A percentile compares a stretch with the other conserved stretches of the same genome.
These are phyloP conservation scores for Flammula alnicola DNA, from an alignment of 1,284 basidiomycete genomes.

Conservation along the genomic window DNA sequence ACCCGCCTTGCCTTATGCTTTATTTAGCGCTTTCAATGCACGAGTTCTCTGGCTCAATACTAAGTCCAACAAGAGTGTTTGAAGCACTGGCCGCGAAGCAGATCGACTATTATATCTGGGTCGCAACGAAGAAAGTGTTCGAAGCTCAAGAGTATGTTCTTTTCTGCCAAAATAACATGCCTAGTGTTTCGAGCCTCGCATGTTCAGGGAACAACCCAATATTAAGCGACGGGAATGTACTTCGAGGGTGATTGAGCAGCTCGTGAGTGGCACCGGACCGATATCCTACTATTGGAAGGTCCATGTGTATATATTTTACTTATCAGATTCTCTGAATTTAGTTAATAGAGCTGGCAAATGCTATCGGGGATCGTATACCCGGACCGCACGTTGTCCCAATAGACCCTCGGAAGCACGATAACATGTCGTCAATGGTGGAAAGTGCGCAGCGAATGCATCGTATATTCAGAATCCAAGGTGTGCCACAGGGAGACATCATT, in stretches of 20 bases:
- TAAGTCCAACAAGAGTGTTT: slow-evolving; percentile 35
- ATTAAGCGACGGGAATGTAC: slow-evolving; percentile 4
- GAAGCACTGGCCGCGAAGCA: slow-evolving; percentile 3
- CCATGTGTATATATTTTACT: neutral
- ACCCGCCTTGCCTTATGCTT: slow-evolving; percentile 4
- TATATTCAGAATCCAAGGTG: slow-evolving; percentile 45
- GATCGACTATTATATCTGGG: slow-evolving; percentile 46
- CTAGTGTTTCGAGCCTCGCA: neutral
- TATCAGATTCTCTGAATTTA: slow-evolving; percentile 27
- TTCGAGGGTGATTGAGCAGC: slow-evolving; percentile 23
- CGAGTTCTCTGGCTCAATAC: slow-evolving; percentile 40
- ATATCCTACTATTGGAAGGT: slow-evolving; percentile 2
- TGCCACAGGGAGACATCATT: slow-evolving; percentile 45
- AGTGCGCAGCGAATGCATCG: slow-evolving; percentile 44
- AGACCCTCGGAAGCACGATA: slow-evolving; percentile 45
- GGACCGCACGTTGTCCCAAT: slow-evolving; percentile 58
- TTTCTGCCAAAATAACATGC: no score
- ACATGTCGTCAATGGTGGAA: slow-evolving; percentile 42
- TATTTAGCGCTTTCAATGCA: slow-evolving; percentile 42
- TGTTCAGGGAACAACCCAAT: slow-evolving; percentile 7
- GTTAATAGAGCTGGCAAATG: slow-evolving; percentile 55
- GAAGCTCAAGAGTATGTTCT: slow-evolving; percentile 23
- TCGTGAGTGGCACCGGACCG: slow-evolving; percentile 27
- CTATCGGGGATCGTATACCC: slow-evolving; percentile 43
- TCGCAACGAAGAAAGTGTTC: slow-evolving; percentile 43